These are phyloP conservation scores for Ophiostoma fasciatum DNA, from an alignment of 2,329 filamentous ascomycete species.

Conservation along the genomic window DNA sequence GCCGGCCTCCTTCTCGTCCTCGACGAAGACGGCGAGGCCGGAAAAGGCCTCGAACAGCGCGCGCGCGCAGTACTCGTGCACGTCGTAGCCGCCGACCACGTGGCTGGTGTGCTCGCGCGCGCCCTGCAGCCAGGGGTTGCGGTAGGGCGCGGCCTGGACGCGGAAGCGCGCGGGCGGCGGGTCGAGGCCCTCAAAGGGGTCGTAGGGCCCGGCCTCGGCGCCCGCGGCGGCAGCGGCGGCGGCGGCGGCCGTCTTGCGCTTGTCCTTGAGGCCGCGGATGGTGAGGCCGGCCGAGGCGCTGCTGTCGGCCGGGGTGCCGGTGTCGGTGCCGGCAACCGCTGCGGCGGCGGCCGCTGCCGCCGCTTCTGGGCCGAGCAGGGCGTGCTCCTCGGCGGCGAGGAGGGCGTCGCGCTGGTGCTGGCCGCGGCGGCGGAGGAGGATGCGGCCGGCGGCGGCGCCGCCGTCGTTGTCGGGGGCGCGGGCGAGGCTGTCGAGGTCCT, in stretches of 20 bases:
- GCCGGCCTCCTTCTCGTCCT: slow-evolving; percentile 49
- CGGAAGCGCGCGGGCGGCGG: slow-evolving; percentile 56
- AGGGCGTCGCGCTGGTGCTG: slow-evolving; percentile 26
- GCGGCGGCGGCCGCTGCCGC: too few relatives aligned
- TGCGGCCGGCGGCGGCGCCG: slow-evolving; percentile 33
- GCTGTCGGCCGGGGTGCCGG: slow-evolving; percentile 7
- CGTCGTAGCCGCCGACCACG: slow-evolving; percentile 67
- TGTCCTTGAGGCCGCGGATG: slow-evolving; percentile 69
- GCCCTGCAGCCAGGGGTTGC: slow-evolving; percentile 57
- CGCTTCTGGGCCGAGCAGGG: slow-evolving; percentile 14
- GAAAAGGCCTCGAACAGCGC: slow-evolving; percentile 82
- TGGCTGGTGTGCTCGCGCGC: slow-evolving; percentile 51
- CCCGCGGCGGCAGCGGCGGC: slow-evolving; percentile 32
- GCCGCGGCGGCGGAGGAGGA: slow-evolving; percentile 60
- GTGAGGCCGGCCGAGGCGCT: slow-evolving; percentile 28
- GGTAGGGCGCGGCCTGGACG: slow-evolving; percentile 49
- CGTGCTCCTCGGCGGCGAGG: slow-evolving; percentile 24
- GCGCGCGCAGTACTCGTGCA: slow-evolving; percentile 66
- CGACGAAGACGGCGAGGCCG: slow-evolving; percentile 74
- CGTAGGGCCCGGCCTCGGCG: slow-evolving; percentile 61
- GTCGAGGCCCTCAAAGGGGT: slow-evolving; percentile 68
- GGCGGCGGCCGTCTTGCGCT: slow-evolving; percentile 20
- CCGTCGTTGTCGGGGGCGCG: slow-evolving; percentile 33
- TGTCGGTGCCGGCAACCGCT: too few relatives aligned
- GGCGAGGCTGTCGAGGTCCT: slow-evolving; percentile 56